Evolutionary conservation across 768 basidiomycete genomes (phyloP).

Genomic region (Boletus sp.): DNA sequence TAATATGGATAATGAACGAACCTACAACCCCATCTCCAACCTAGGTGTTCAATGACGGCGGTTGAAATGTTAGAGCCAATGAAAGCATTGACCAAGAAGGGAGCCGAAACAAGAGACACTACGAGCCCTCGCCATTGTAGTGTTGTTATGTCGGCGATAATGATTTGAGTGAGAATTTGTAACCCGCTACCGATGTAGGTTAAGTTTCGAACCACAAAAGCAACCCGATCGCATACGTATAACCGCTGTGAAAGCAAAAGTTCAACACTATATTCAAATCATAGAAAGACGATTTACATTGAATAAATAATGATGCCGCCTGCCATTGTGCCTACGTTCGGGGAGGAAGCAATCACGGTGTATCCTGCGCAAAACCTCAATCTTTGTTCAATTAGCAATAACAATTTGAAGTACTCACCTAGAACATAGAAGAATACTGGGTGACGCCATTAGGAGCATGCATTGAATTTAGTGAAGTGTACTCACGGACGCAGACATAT

Average conservation of each 20-base stretch:
- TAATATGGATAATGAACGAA: slow-evolving; percentile 10
- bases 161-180: slow-evolving; percentile 62
- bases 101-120: slow-evolving; percentile 43
- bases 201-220: not conserved
- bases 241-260: slow-evolving; percentile 44
- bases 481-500: slow-evolving; percentile 56
- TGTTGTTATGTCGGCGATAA: slow-evolving; percentile 62
- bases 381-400: not conserved
- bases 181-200: slow-evolving; percentile 41
- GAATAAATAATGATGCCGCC: slow-evolving; percentile 60
- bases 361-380: slow-evolving; percentile 36
- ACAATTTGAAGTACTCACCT: slow-evolving; percentile 36
- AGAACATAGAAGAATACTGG: slow-evolving; percentile 59
- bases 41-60: slow-evolving; percentile 39
- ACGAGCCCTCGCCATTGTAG: slow-evolving; percentile 57
- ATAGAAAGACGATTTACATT: slow-evolving; percentile 36
- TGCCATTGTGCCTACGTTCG: slow-evolving; percentile 43
- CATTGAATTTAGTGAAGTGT: not conserved
- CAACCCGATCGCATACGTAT: slow-evolving; percentile 44
- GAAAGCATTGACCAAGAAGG: slow-evolving; percentile 63
- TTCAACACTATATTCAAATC: slow-evolving; percentile 18
- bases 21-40: slow-evolving; percentile 73
- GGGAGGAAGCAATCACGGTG: slow-evolving; percentile 51
- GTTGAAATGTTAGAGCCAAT: slow-evolving; percentile 64
- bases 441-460: not conserved